Evolutionary conservation across 805 yeast genomes (phyloP).

Genomic region (Kregervanrija pseudodelftensis): DNA sequence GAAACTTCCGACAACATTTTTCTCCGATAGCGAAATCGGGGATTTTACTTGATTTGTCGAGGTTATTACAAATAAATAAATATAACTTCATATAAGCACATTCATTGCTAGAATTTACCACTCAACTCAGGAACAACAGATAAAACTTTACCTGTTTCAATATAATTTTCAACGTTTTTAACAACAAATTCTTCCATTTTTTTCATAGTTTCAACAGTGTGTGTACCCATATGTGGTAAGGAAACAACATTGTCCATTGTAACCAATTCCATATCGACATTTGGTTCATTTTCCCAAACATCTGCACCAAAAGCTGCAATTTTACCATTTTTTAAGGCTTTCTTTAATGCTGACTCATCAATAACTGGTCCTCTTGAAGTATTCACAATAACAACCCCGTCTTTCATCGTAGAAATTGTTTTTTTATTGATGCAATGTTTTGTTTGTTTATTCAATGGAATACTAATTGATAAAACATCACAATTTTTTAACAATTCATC

Average conservation of each 20-base stretch:
- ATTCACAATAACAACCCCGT: conserved; percentile 70
- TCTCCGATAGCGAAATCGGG: no score
- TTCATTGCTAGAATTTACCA: conserved; percentile 13
- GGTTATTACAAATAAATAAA: no score
- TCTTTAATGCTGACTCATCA: conserved; percentile 54
- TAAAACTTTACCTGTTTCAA: conserved; percentile 61
- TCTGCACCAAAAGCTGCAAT: conserved; percentile 66
- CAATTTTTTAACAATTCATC: conserved; percentile 59
- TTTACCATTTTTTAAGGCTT: conserved; percentile 54
- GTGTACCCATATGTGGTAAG: conserved; percentile 88
- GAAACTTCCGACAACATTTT: no score
- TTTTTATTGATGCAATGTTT: conserved; percentile 59
- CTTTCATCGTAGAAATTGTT: conserved; percentile 62
- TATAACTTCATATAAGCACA: no score
- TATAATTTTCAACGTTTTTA: conserved; percentile 52
- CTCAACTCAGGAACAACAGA: conserved; percentile 77
- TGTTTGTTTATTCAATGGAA: conserved; percentile 72
- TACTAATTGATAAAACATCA: conserved; percentile 66
- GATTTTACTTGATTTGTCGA: no score
- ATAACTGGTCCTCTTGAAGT: conserved; percentile 87
- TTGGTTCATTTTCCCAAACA: conserved; percentile 71
- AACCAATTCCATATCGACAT: conserved; percentile 55
- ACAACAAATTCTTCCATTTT: conserved; percentile 79
- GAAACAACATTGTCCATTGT: conserved; percentile 63
- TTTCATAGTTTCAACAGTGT: conserved; percentile 62